Base-by-base conservation (phyloP, 805 yeast species). In the Debaryomyces tyrocola region DNA sequence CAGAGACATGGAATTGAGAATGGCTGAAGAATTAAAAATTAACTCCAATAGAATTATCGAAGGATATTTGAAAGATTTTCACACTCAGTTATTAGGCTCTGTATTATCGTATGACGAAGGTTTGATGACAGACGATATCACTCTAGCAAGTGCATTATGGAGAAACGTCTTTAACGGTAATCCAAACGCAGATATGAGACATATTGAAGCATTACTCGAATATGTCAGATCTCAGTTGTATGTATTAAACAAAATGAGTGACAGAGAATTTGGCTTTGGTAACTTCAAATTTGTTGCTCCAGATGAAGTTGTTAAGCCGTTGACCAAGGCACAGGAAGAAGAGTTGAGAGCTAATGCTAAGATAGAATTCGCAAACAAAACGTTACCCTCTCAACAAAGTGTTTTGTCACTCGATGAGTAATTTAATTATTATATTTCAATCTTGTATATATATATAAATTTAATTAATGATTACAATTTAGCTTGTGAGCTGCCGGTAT, bases 81-180 rank as follows among this genome's bases (percentile, higher is more conserved):
- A 91, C 59, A 76, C 90, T 12, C 98, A 92, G 70, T 73, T 94
- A 57, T 80, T 92, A 64, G 99, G 99, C 39, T 77, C 87, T 35
- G 85, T 91, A 2, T 82, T 90, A 57, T 85, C 96, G 1, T 91
- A 91, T 59, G 99, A 94, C 68, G 98, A 94, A 69, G 97, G 92
- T 0, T 77, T 94, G 42, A 80, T 79, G 50, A 80, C 89, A 20
- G 87, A 87, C 49, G 96, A 90, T 66, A 78, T 84, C 18, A 83
- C 89, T 1, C 67, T 87, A 46, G 94, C 91, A 2, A 79, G 83
- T 27, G 92, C 95, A 0, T 62, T 87, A 29, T 87, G 95, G 95
- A 83, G 99, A 76, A 94, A 94, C 64, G 69, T 94, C 50, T 94
- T 91, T 69, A 87, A 87, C 55, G 96, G 94, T 47, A 84, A 87